These are phyloP conservation scores for Leishmania mexicana DNA, from an alignment of 208 protist genomes.

Conservation along the genomic window DNA sequence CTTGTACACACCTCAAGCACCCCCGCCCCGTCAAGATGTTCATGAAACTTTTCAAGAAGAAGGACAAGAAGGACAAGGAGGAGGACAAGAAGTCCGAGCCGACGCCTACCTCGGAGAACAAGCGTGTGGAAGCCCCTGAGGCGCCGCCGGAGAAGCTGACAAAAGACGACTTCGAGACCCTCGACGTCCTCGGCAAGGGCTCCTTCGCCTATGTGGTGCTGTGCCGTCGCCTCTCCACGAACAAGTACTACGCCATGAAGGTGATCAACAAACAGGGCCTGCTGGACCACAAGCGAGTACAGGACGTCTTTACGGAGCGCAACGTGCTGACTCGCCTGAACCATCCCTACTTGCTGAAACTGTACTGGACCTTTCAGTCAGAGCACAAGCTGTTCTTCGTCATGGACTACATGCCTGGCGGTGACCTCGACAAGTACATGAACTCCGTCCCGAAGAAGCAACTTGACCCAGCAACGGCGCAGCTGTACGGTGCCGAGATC, in stretches of 20 bases:
- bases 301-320: conserved; percentile 92
- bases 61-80: conserved; percentile 92
- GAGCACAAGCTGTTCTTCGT: conserved; percentile 96
- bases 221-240: conserved; percentile 87
- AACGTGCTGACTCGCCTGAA: conserved; percentile 93
- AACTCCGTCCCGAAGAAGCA: conserved; percentile 84
- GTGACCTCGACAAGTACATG: conserved; percentile 94
- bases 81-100: conserved; percentile 46
- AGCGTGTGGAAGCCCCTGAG: conserved; percentile 20
- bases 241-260: conserved; percentile 96
- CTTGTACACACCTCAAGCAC: not conserved
- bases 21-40: conserved; percentile 57
- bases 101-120: conserved; percentile 25
- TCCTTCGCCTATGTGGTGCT: conserved; percentile 96
- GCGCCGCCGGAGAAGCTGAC: conserved; percentile 76
- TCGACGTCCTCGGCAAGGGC: conserved; percentile 93
- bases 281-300: conserved; percentile 90
- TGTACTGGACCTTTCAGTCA: conserved; percentile 97
- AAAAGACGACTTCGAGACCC: conserved; percentile 93
- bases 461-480: conserved; percentile 83
- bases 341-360: conserved; percentile 94
- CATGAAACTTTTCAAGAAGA: conserved; percentile 79
- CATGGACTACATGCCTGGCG: conserved; percentile 96
- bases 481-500: conserved; percentile 95
- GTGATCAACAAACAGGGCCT: conserved; percentile 92